These are phyloP conservation scores for Fusarium coffeatum DNA, from an alignment of 2,329 filamentous ascomycete species.

Conservation along the genomic window DNA sequence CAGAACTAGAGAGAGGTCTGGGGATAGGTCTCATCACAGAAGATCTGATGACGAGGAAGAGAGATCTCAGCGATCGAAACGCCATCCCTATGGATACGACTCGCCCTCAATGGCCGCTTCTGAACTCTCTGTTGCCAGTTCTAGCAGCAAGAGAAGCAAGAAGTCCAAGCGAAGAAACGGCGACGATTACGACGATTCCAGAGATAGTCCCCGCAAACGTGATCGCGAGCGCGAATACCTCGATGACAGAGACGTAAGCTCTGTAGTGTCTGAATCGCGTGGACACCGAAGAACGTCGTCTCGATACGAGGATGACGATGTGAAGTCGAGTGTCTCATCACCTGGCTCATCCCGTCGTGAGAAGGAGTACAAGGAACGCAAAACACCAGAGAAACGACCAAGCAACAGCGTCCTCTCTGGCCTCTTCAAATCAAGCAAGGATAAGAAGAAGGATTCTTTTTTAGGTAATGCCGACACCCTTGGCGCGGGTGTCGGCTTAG, in stretches of 20 bases:
- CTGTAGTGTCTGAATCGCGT: constrained; percentile 61
- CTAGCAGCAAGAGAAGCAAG: constrained; percentile 56
- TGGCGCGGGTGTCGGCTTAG: constrained; percentile 76
- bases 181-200: constrained; percentile 50
- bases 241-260: constrained; percentile 61
- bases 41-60: constrained; percentile 50
- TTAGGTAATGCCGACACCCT: constrained; percentile 78
- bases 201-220: constrained; percentile 54
- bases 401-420: constrained; percentile 61
- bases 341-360: constrained; percentile 51
- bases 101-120: constrained; percentile 52
- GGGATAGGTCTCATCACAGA: constrained; percentile 29
- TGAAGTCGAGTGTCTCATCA: constrained; percentile 58
- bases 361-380: constrained; percentile 45
- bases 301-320: constrained; percentile 60
- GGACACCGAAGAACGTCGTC: constrained; percentile 47
- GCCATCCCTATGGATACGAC: constrained; percentile 47
- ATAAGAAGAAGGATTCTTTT: constrained; percentile 68
- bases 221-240: constrained; percentile 53
- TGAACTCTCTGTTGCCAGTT: constrained; percentile 52
- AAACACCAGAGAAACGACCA: constrained; percentile 54
- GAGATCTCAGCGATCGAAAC: constrained; percentile 54
- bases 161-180: constrained; percentile 55
- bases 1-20: constrained; percentile 25
- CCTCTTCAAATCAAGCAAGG: constrained; percentile 59